Evolutionary conservation across 2,329 filamentous ascomycete species (phyloP).

Genomic region (Phyllosticta citribraziliensis): DNA sequence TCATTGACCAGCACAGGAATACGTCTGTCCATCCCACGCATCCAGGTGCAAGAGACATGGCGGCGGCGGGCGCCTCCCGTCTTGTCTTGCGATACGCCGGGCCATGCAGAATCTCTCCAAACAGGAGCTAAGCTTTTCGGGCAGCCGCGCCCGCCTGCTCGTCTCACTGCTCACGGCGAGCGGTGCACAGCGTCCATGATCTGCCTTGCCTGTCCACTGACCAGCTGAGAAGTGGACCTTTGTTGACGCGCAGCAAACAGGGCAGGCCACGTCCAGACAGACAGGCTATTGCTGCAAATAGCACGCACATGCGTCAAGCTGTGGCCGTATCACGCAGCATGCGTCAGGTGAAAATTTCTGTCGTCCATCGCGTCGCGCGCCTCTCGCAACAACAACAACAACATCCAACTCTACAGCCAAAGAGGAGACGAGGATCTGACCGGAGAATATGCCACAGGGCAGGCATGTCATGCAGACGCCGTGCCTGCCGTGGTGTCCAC

Average conservation of each 20-base stretch:
- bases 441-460: background rate
- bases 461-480: background rate
- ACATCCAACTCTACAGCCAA: background rate
- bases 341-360: background rate
- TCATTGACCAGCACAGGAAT: background rate
- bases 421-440: background rate
- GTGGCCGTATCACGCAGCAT: background rate
- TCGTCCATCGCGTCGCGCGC: background rate
- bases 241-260: background rate
- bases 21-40: background rate
- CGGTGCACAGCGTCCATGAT: background rate
- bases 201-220: background rate
- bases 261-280: background rate
- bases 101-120: background rate
- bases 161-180: background rate
- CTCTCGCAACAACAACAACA: background rate
- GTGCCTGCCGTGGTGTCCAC: too few relatives aligned
- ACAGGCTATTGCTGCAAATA: background rate
- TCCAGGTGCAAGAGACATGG: background rate
- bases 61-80: background rate
- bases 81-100: background rate
- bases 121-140: background rate
- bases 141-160: background rate
- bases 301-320: background rate
- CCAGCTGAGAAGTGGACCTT: background rate